Evolutionary conservation across 495 filamentous ascomycete species (phyloP).

Genomic region (Hypomontagnella submonticulosa): DNA sequence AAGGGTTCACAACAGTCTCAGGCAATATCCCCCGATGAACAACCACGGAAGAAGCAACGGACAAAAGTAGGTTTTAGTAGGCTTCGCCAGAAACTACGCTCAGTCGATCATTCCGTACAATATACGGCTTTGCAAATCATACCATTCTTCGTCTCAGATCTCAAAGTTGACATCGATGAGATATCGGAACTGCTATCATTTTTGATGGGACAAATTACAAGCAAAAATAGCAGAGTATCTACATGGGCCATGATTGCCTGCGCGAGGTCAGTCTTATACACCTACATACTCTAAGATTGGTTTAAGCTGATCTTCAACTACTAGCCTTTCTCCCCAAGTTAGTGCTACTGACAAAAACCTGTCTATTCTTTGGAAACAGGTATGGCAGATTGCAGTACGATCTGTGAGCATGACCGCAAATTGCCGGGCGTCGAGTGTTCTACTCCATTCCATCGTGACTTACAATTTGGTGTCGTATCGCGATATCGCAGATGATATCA

Average conservation of each 20-base stretch:
- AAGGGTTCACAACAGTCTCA: conserved; percentile 43
- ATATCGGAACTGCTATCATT: conserved; percentile 52
- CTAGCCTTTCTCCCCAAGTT: conserved; percentile 42
- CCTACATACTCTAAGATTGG: not conserved
- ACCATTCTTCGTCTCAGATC: conserved; percentile 69
- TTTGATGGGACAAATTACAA: conserved; percentile 49
- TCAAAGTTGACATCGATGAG: conserved; percentile 51
- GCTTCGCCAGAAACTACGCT: conserved; percentile 69
- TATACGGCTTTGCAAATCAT: conserved; percentile 81
- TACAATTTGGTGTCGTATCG: conserved; percentile 70
- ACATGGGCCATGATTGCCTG: conserved; percentile 70
- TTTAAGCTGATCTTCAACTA: conserved; percentile 38
- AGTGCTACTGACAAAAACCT: conserved; percentile 42
- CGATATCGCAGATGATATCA: conserved; percentile 69
- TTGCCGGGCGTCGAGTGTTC: conserved; percentile 82
- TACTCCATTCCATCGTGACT: conserved; percentile 75
- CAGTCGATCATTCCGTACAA: conserved; percentile 64
- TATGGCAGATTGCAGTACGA: conserved; percentile 79
- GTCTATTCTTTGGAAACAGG: conserved; percentile 68
- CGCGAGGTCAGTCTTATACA: conserved; percentile 59
- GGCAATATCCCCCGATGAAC: conserved; percentile 49
- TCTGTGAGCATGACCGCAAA: conserved; percentile 73
- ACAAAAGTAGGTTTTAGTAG: conserved; percentile 67
- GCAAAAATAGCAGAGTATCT: conserved; percentile 52
- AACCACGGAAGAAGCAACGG: conserved; percentile 72